Percentiles rank a stretch among this genome's conserved stretches.
Evolutionary conservation across 768 basidiomycete genomes (phyloP).

Genomic region (Termitomyces sp.): DNA sequence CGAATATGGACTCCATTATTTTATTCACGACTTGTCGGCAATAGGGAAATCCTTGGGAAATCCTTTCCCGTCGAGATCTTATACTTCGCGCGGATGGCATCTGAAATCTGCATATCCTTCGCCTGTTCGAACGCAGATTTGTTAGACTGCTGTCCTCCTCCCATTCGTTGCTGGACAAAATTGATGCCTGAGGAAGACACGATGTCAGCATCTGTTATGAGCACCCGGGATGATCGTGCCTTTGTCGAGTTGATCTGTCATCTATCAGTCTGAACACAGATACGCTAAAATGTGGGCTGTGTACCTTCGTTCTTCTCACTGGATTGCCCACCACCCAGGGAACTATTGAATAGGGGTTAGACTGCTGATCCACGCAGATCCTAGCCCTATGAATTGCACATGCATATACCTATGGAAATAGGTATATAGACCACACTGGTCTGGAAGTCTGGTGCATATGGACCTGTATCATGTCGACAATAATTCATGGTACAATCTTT

Average conservation of each 20-base stretch:
- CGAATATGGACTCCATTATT: too few species aligned
- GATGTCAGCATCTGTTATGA: background rate
- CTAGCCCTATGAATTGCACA: too few species aligned
- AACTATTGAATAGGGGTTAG: too few species aligned
- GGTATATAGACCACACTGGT: too few species aligned
- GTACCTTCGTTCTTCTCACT: conserved; percentile 1
- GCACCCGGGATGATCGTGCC: background rate
- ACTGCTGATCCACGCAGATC: too few species aligned
- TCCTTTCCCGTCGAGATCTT: conserved; percentile 31
- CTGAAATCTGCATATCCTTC: conserved; percentile 38
- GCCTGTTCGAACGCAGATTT: conserved; percentile 35
- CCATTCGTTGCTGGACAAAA: conserved; percentile 32
- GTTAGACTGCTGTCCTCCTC: conserved; percentile 31
- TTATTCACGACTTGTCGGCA: conserved; percentile 19
- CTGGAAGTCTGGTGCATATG: too few species aligned
- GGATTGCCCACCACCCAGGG: background rate
- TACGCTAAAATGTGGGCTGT: background rate
- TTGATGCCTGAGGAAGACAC: conserved; percentile 24
- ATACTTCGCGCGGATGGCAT: conserved; percentile 27
- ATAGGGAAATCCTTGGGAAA: too few species aligned
- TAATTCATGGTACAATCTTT: too few species aligned
- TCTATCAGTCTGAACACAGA: background rate
- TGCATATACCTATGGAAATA: too few species aligned
- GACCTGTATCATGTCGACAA: too few species aligned
- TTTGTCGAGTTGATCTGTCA: conserved; percentile 1